Evolutionary conservation across 495 filamentous ascomycete species (phyloP), one percentile per base, ranked within the genome.

Genomic region (Penicillium pancosmium): DNA sequence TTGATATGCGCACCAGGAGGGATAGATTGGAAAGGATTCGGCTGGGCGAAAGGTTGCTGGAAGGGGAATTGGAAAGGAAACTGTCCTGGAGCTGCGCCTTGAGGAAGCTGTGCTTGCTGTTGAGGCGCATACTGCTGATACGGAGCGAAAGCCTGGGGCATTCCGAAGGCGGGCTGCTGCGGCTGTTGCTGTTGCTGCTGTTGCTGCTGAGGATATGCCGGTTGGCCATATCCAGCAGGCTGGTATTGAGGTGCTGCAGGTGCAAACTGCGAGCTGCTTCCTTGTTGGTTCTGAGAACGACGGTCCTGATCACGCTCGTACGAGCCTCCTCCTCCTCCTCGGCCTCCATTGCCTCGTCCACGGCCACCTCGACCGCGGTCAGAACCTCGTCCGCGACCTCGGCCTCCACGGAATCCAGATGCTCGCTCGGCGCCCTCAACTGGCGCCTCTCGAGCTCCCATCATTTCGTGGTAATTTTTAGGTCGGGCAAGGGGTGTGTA

Each of bases 401-500:
- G 62, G 35, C 77, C 71, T 60, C 74, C 74, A 57, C 75, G 67
- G 70, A 75, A 65, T 56, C 65, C 64, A 62, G 72, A 52, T 35
- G 61, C 59, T 55, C 66, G 68, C 23, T 68, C 68, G 35, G 63
- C 71, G 15, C 60, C 67, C 63, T 83, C 85, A 50, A 83, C 79
- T 16, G 81, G 82, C 3, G 78, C 64, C 47, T 80, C 74, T 23
- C 73, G 71, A 4, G 61, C 47, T 21, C 66, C 71, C 75, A 83
- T 82, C 67, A 84, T 79, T 60, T 82, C 80, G 36, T 84, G 80
- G 4, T 82, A 70, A 51, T 85, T 82, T 46, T 78, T 78, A 2
- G 89, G 90, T 25, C 90, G 79, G 34, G 85, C 66, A 38, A 93
- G 77, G 33, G 88, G 88, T 54, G 83, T 86, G 72, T 92, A 93